Conservation (phyloP, 208 protist species). For the Lotmaria passim region DNA sequence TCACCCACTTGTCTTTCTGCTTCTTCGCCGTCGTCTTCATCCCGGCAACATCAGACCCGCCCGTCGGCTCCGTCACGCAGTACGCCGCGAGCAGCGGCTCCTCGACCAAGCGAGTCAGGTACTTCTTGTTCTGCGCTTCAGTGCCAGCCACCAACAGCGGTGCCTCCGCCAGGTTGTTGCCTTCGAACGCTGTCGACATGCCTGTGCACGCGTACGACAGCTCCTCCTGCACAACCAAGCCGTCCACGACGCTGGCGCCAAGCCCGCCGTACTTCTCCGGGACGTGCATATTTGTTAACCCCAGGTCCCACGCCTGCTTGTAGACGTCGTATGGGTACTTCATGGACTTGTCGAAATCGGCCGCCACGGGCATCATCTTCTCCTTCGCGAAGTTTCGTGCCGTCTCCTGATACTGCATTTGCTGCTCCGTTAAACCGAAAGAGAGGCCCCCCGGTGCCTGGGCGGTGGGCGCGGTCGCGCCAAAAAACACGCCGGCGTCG, state of each 20-base stretch:
- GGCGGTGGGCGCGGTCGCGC: slow-evolving; percentile 35
- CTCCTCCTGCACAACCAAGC: slow-evolving; percentile 85
- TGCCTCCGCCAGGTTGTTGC: slow-evolving; percentile 73
- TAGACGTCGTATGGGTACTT: slow-evolving; percentile 78
- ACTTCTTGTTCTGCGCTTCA: slow-evolving; percentile 91
- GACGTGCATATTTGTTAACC: slow-evolving; percentile 88
- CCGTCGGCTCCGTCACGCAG: slow-evolving; percentile 86
- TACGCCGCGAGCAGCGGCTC: slow-evolving; percentile 82
- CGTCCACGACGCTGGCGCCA: slow-evolving; percentile 71
- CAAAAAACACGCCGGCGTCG: slow-evolving; percentile 25
- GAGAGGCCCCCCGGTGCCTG: slow-evolving; percentile 41
- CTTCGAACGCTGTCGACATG: slow-evolving; percentile 86
- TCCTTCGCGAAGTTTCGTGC: slow-evolving; percentile 84
- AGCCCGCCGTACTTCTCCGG: slow-evolving; percentile 84
- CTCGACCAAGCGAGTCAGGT: slow-evolving; percentile 85
- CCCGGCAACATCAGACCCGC: slow-evolving; percentile 88
- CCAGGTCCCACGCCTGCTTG: slow-evolving; percentile 84
- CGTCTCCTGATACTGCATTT: slow-evolving; percentile 73
- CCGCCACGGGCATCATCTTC: slow-evolving; percentile 73
- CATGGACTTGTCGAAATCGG: slow-evolving; percentile 75
- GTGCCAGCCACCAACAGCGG: slow-evolving; percentile 88
- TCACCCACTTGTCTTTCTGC: slow-evolving; percentile 86
- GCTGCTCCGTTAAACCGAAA: slow-evolving; percentile 83
- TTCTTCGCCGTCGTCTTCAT: slow-evolving; percentile 88
- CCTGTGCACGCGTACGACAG: slow-evolving; percentile 87